Percentiles rank a stretch among this genome's conserved stretches.
Evolutionary conservation across 805 yeast genomes (phyloP).

Genomic region (Lipomyces japonicus): DNA sequence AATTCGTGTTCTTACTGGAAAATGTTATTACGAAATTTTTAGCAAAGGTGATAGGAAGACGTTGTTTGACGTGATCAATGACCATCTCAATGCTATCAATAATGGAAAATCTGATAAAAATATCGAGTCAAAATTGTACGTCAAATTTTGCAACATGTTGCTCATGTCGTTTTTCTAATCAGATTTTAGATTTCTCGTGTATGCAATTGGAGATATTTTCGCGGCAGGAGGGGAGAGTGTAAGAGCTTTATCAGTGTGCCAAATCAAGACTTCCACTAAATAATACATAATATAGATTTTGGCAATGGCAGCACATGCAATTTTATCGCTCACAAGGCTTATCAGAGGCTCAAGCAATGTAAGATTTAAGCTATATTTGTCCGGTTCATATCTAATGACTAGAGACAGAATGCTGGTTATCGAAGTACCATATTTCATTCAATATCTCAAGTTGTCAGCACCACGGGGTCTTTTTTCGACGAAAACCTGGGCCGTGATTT

Average conservation of each 20-base stretch:
- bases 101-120: conserved; percentile 34
- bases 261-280: not conserved
- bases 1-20: conserved; percentile 19
- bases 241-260: conserved; percentile 5
- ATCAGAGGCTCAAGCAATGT: conserved; percentile 30
- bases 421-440: conserved; percentile 29
- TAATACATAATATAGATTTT: conserved; percentile 27
- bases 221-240: conserved; percentile 34
- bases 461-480: conserved; percentile 36
- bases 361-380: conserved; percentile 3
- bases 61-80: conserved; percentile 34
- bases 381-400: not conserved
- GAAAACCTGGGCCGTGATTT: conserved; percentile 35
- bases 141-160: not conserved
- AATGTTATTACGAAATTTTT: conserved; percentile 23
- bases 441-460: conserved; percentile 27
- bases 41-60: conserved; percentile 25
- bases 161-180: not conserved
- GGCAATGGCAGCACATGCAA: conserved; percentile 36
- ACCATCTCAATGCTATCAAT: conserved; percentile 26
- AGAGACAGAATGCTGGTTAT: conserved; percentile 32
- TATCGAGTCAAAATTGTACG: conserved; percentile 34
- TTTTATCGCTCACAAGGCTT: conserved; percentile 31
- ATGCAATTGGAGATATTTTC: conserved; percentile 32
- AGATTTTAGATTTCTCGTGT: conserved; percentile 15